Evolutionary conservation across 306 rosid genomes (phyloP).

Genomic region (Casuarina equisetifolia): DNA sequence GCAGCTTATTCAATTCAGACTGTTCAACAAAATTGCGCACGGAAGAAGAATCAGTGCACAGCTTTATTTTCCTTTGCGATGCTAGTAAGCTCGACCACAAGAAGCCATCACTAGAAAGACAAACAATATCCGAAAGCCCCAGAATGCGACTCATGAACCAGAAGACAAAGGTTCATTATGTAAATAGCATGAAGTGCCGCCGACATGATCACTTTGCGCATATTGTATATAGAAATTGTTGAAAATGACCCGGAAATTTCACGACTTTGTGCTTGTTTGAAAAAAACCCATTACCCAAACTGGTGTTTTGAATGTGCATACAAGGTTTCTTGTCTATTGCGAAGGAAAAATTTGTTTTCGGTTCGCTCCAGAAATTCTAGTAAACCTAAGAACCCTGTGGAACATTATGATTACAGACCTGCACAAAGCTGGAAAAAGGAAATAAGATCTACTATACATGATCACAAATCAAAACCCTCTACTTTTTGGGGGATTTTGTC

Average conservation of each 20-base stretch:
- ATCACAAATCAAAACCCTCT: slow-evolving; percentile 44
- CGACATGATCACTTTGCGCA: too few species aligned
- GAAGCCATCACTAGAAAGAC: too few species aligned
- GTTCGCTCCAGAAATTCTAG: background rate
- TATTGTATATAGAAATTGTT: background rate
- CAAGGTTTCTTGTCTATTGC: background rate
- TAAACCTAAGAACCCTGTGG: slow-evolving; percentile 9
- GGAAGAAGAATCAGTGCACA: background rate
- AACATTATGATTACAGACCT: slow-evolving; percentile 36
- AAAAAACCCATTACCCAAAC: background rate
- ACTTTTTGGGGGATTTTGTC: slow-evolving; percentile 58
- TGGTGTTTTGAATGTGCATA: background rate
- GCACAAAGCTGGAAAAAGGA: slow-evolving; percentile 3
- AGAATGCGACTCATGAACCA: too few species aligned
- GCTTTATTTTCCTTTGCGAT: background rate
- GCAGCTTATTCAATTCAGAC: too few species aligned
- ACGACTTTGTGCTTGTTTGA: background rate
- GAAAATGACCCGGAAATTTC: background rate
- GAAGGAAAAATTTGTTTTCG: background rate
- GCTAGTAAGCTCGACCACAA: too few species aligned
- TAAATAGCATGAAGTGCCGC: too few species aligned
- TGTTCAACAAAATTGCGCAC: too few species aligned
- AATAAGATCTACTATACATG: slow-evolving; percentile 3
- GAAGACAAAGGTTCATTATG: too few species aligned
- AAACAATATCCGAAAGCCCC: too few species aligned